Percentiles rank a stretch among this genome's conserved stretches.
Evolutionary conservation across 1,284 basidiomycete genomes (phyloP).

Genomic region (Butyriboletus appendiculatus): DNA sequence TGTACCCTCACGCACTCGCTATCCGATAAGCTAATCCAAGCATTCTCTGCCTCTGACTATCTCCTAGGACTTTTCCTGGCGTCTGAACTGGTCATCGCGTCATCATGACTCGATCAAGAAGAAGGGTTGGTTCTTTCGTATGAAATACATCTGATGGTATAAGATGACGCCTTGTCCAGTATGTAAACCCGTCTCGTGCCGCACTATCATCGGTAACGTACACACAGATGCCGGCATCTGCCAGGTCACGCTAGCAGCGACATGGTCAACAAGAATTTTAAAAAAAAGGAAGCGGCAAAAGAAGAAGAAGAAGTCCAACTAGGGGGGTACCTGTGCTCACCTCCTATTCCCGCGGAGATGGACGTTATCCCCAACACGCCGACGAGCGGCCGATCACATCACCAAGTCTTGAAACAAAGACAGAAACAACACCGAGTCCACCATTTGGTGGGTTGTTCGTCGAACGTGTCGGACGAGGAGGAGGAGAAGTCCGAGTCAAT

Average conservation of each 20-base stretch:
- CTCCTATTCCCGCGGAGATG: slow-evolving; percentile 24
- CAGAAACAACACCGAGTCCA: slow-evolving; percentile 20
- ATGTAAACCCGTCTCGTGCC: background rate
- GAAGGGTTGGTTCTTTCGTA: background rate
- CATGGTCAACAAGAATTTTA: background rate
- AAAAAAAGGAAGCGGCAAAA: background rate
- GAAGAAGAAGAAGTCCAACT: no score
- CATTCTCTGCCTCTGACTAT: background rate
- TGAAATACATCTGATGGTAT: slow-evolving; percentile 14
- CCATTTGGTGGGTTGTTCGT: slow-evolving; percentile 26
- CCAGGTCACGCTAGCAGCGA: background rate
- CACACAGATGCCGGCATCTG: background rate
- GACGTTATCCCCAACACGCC: slow-evolving; percentile 1
- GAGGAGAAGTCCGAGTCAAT: slow-evolving; percentile 30
- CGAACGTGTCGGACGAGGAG: slow-evolving; percentile 27
- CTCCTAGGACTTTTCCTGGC: background rate
- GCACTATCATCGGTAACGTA: background rate
- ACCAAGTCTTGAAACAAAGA: slow-evolving; percentile 31
- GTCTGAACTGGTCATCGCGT: slow-evolving; percentile 1
- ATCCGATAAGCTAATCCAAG: slow-evolving; percentile 13
- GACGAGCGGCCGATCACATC: slow-evolving; percentile 1
- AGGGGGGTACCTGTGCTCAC: background rate
- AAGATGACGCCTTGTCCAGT: no score
- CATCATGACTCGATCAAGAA: background rate
- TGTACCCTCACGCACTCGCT: slow-evolving; percentile 26